phyloP scores from a whole-genome alignment of 2,329 filamentous ascomycete genomes.

The Colletotrichum chrysophilum region DNA sequence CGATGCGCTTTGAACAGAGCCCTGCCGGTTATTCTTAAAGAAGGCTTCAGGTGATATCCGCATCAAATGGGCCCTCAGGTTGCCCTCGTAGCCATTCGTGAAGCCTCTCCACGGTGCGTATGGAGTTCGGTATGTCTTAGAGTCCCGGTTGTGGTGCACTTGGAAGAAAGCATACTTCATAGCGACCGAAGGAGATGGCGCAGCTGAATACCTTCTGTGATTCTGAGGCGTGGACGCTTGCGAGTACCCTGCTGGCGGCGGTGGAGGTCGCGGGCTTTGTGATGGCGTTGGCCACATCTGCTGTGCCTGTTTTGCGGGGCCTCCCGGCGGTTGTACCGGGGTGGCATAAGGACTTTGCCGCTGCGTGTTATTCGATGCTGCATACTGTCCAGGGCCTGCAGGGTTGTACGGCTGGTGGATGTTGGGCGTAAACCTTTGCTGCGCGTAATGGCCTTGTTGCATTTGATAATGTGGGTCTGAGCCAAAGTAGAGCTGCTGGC shows the following conservation, averaged over 20 bases:
- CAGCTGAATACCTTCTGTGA: slow-evolving; percentile 18
- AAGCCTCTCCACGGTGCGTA: slow-evolving; percentile 64
- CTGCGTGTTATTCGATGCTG: not conserved
- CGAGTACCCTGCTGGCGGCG: not conserved
- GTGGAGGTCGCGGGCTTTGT: not conserved
- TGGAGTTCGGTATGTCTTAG: slow-evolving; percentile 63
- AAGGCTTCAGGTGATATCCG: slow-evolving; percentile 39
- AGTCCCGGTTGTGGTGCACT: slow-evolving; percentile 63
- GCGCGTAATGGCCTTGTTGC: slow-evolving; percentile 21
- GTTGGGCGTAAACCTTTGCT: slow-evolving; percentile 29
- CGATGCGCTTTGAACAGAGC: slow-evolving; percentile 20
- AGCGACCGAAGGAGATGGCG: slow-evolving; percentile 39
- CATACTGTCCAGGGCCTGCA: not conserved
- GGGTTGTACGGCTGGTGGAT: not conserved
- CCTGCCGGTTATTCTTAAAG: slow-evolving; percentile 26
- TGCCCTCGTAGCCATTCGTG: slow-evolving; percentile 65
- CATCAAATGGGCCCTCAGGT: slow-evolving; percentile 50
- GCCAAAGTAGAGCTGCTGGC: slow-evolving; percentile 31
- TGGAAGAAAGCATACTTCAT: slow-evolving; percentile 65
- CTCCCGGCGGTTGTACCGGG: slow-evolving; percentile 1
- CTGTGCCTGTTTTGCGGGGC: not conserved
- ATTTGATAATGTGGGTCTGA: slow-evolving; percentile 32
- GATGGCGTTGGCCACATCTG: slow-evolving; percentile 7
- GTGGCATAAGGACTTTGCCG: not conserved
- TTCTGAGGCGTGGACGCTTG: slow-evolving; percentile 14